Evolutionary conservation across 2,329 filamentous ascomycete species (phyloP), one percentile per base, ranked within the genome.

Genomic region (Pyrenophora seminiperda): DNA sequence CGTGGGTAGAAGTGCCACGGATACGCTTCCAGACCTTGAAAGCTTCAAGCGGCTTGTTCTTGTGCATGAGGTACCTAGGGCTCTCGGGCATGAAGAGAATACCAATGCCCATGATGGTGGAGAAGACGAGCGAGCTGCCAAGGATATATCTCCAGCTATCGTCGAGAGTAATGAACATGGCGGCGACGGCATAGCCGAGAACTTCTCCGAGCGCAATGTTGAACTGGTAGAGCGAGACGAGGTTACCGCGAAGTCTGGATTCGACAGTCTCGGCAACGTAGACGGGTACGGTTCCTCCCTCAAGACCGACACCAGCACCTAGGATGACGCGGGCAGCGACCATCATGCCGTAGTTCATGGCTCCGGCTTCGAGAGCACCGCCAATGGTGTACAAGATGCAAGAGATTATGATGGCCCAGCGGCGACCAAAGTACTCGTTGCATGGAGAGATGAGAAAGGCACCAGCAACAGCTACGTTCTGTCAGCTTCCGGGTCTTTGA

Each of bases 181-280:
- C 87, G 0, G 84, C 87, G 1, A 90, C 81, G 4, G 84, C 87
- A 53, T 90, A 90, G 2, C 87, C 88, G 1, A 90, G 76, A 2
- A 90, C 87, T 61, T 90, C 87, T 20, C 87, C 87, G 0, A 90
- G 78, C 0, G 88, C 88, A 62, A 90, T 90, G 73, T 88, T 89
- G 72, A 90, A 83, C 66, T 90, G 88, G 68, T 90, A 90, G 0
- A 90, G 76, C 0, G 86, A 89, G 1, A 90, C 87, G 41, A 90
- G 73, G 68, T 90, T 90, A 58, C 87, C 87, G 61, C 87, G 83
- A 18, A 88, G 79, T 50, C 78, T 80, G 24, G 83, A 79, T 61
- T 87, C 85, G 34, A 89, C 87, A 0, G 84, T 86, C 71, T 90
- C 87, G 1, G 87, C 86, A 22, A 90, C 87, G 56, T 90, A 90